Conservation (phyloP, 2,329 filamentous ascomycete species). For the Pseudogymnoascus sp. region DNA sequence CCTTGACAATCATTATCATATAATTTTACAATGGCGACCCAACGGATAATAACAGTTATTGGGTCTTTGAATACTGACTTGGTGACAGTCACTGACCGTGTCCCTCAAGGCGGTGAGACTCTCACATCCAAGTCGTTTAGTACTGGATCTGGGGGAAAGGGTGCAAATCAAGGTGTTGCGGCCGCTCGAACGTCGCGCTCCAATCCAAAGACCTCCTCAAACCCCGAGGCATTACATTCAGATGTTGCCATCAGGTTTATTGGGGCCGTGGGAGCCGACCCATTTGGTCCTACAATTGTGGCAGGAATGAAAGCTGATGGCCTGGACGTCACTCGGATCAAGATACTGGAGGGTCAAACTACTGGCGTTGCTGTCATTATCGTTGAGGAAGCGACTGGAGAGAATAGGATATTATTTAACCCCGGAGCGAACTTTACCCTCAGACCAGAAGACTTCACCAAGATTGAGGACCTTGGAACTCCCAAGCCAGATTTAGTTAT, state of each 20-base stretch:
- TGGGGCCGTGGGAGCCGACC: constrained; percentile 62
- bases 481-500: constrained; percentile 55
- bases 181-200: constrained; percentile 70
- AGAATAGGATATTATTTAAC: constrained; percentile 69
- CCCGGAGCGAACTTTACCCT: constrained; percentile 59
- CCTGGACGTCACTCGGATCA: constrained; percentile 50
- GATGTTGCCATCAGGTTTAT: constrained; percentile 55
- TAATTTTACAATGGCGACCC: constrained; percentile 17
- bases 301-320: constrained; percentile 51
- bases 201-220: constrained; percentile 27
- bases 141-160: constrained; percentile 83
- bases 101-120: constrained; percentile 80
- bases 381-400: constrained; percentile 61
- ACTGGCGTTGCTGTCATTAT: constrained; percentile 69
- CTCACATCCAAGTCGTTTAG: constrained; percentile 70
- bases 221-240: constrained; percentile 13
- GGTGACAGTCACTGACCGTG: constrained; percentile 75
- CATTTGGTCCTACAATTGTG: constrained; percentile 53
- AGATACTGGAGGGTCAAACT: constrained; percentile 36
- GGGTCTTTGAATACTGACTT: constrained; percentile 94
- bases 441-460: constrained; percentile 32
- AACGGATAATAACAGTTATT: constrained; percentile 61
- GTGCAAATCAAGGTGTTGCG: constrained; percentile 89
- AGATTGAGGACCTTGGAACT: constrained; percentile 26
- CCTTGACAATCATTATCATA: background rate